Evolutionary conservation across 2,329 filamentous ascomycete species (phyloP).

Genomic region (Graphiopsis chlorocephala): DNA sequence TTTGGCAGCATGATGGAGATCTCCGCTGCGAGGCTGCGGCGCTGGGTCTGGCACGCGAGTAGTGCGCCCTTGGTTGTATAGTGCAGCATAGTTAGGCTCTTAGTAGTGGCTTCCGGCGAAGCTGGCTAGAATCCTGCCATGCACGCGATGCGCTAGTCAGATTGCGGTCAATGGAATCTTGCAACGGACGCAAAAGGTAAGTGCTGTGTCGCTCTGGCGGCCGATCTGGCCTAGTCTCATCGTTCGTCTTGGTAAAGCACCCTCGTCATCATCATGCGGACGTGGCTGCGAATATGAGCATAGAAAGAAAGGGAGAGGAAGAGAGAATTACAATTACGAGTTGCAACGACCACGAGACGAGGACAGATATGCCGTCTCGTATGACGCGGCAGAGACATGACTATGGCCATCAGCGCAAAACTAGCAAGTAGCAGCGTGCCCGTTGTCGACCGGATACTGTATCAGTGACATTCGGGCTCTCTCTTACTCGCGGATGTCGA

Average conservation of each 20-base stretch:
- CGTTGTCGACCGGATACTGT: background rate
- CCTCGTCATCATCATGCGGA: background rate
- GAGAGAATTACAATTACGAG: background rate
- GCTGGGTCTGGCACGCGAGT: background rate
- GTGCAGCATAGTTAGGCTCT: background rate
- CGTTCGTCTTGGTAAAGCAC: background rate
- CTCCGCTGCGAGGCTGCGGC: background rate
- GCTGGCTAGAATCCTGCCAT: slow-evolving; percentile 5
- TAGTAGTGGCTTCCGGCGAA: background rate
- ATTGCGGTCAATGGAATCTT: slow-evolving; percentile 10
- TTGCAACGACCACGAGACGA: background rate
- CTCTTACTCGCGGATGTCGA: background rate
- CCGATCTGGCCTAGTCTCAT: slow-evolving; percentile 9
- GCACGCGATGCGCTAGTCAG: slow-evolving; percentile 8
- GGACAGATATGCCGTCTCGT: background rate
- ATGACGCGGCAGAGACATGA: background rate
- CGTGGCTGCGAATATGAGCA: background rate
- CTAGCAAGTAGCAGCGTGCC: background rate
- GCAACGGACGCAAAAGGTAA: background rate
- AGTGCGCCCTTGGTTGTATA: background rate
- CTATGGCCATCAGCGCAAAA: background rate
- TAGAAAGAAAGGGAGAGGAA: background rate
- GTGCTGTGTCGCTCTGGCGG: slow-evolving; percentile 9
- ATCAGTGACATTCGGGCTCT: background rate
- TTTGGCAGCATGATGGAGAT: background rate